Base-by-base conservation (phyloP, 1,284 basidiomycete species). In the Phellinidium pouzarii region DNA sequence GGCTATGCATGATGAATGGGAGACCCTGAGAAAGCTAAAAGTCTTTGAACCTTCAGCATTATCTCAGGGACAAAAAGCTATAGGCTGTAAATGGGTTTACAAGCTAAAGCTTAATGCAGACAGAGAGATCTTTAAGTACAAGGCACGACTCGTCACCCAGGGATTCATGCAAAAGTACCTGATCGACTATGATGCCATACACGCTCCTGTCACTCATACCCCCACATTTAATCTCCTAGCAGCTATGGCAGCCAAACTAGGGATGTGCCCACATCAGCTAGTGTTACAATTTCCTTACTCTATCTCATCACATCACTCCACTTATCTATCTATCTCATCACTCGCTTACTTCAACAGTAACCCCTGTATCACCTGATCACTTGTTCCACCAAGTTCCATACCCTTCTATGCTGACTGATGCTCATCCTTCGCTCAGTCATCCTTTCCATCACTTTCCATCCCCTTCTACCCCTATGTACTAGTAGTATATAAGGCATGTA, bases 111-210 rank as follows among this genome's bases (percentile, higher is more conserved):
- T 34, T 3, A 14, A 14, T 2, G 31, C 31, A 2, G 6, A 34
- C 7, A 8, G 31, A 3, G 31, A 34, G 14, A 14, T 34, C 14
- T 11, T 14, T 3, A 34, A 34, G 31, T 14, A 34, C 59, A 76
- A 76, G 43, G 73, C 67, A 0, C 53, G 65, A 1, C 63, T 76
- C 0, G 66, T 75, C 0, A 70, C 70, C 0, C 65, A 70, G 25
- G 75, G 72, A 0, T 77, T 68, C 55, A 59, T 61, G 0, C 74
- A 78, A 54, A 55, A 60, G 0, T 59, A 64, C 0, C 69, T 73
- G 0, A 44, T 73, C 7, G 68, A 77, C 54, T 77, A 67, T 48
- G 59, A 65, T n/a, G 58, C 73, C 41, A 71, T 65, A 0, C 71
- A 64, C 40, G 60, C 70, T 3, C 40, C 11, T 3, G 40, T 42